A percentile compares a stretch with the other conserved stretches of the same genome.
phyloP scores from a whole-genome alignment of 352 stramenopile genomes.

The Phytophthora ramorum region DNA sequence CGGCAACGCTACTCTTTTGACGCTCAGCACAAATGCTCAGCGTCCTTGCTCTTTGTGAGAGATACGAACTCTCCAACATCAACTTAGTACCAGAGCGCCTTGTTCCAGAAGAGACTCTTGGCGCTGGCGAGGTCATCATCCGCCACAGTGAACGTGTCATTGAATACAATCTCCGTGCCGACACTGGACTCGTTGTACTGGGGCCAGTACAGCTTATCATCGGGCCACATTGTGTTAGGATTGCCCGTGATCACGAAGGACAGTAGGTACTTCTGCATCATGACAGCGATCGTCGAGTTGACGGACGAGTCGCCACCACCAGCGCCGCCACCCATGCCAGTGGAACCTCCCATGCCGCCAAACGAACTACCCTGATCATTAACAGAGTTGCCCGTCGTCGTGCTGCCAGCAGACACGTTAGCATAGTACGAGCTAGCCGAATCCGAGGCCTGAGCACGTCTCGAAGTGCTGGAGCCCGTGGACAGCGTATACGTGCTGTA shows the following conservation, averaged over 20 bases:
- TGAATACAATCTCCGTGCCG: conserved; percentile 35
- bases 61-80: neutral
- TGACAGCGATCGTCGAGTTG: conserved; percentile 30
- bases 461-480: conserved; percentile 22
- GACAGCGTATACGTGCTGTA: conserved; percentile 36
- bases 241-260: conserved; percentile 37
- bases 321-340: conserved; percentile 6
- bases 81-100: conserved; percentile 39
- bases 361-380: neutral
- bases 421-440: conserved; percentile 28
- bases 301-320: conserved; percentile 6
- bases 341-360: conserved; percentile 6
- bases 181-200: conserved; percentile 37
- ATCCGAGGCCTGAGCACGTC: conserved; percentile 9
- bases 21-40: too few species aligned
- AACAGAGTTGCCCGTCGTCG: conserved; percentile 3
- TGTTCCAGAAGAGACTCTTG: conserved; percentile 45
- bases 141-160: conserved; percentile 35
- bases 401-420: conserved; percentile 6
- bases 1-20: neutral
- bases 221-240: conserved; percentile 32
- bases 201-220: conserved; percentile 39
- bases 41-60: too few species aligned
- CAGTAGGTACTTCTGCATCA: conserved; percentile 41
- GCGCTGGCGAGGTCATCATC: conserved; percentile 36